phyloP scores from a whole-genome alignment of 2,329 filamentous ascomycete genomes.

The Colletotrichum karsti region DNA sequence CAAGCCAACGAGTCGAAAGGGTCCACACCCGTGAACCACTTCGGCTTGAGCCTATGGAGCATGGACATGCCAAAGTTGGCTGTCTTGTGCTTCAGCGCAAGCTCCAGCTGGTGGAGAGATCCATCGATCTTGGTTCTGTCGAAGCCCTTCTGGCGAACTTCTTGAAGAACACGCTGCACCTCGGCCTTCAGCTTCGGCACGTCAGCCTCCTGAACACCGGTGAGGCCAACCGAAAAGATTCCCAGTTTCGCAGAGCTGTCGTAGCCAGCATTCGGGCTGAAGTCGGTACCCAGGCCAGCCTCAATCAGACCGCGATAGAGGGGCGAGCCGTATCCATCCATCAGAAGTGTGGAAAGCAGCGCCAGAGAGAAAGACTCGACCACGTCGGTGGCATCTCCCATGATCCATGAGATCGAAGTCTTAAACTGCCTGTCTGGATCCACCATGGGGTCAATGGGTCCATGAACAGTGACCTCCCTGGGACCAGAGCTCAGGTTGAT shows the following conservation, averaged over 20 bases:
- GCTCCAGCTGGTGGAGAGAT: conserved; percentile 90
- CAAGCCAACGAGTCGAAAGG: conserved; percentile 91
- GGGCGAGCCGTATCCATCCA: conserved; percentile 95
- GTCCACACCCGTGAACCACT: conserved; percentile 96
- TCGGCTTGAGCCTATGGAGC: conserved; percentile 86
- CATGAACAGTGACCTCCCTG: conserved; percentile 74
- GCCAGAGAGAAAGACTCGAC: conserved; percentile 89
- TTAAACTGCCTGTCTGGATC: conserved; percentile 90
- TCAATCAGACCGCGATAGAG: conserved; percentile 91
- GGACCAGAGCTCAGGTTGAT: conserved; percentile 75
- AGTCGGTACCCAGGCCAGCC: conserved; percentile 88
- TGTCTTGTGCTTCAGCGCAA: conserved; percentile 95
- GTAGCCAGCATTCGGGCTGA: conserved; percentile 93
- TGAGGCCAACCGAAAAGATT: conserved; percentile 90
- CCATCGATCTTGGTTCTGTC: conserved; percentile 92
- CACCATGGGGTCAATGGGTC: conserved; percentile 87
- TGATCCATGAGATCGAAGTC: conserved; percentile 92
- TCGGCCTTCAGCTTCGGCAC: conserved; percentile 79
- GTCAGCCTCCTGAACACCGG: conserved; percentile 85
- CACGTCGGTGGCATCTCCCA: conserved; percentile 83
- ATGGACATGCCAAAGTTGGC: conserved; percentile 93
- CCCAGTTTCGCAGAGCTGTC: conserved; percentile 80
- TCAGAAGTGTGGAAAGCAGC: conserved; percentile 82
- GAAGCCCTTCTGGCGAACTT: conserved; percentile 80
- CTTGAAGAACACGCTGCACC: conserved; percentile 76